A percentile compares a stretch with the other conserved stretches of the same genome.
These are phyloP conservation scores for Colletotrichum higginsianum DNA, from an alignment of 2,329 filamentous ascomycete species.

Conservation along the genomic window DNA sequence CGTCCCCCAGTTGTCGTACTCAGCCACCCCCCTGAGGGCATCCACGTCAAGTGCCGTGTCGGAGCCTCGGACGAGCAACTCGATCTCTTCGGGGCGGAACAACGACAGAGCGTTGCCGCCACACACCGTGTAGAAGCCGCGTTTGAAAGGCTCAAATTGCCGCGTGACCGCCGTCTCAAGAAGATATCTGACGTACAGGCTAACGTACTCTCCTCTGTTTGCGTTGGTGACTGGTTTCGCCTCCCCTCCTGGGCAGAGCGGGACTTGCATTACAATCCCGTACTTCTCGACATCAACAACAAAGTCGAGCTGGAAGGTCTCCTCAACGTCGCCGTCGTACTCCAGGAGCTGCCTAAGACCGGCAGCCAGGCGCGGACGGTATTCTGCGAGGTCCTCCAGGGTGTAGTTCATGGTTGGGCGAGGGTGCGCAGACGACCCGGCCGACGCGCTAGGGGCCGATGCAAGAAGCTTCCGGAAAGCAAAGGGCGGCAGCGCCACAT, in stretches of 20 bases:
- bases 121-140: slow-evolving; percentile 93
- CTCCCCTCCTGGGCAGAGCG: slow-evolving; percentile 82
- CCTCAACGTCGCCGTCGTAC: slow-evolving; percentile 86
- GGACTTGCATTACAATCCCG: slow-evolving; percentile 75
- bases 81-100: slow-evolving; percentile 92
- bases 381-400: slow-evolving; percentile 87
- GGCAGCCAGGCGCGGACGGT: slow-evolving; percentile 80
- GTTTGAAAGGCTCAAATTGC: slow-evolving; percentile 94
- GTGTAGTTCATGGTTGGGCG: slow-evolving; percentile 79
- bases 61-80: slow-evolving; percentile 87
- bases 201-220: slow-evolving; percentile 89
- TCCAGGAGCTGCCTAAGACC: slow-evolving; percentile 84
- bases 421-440: slow-evolving; percentile 69
- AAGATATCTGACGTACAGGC: slow-evolving; percentile 84
- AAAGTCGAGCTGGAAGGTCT: slow-evolving; percentile 87
- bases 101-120: slow-evolving; percentile 89
- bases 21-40: slow-evolving; percentile 81
- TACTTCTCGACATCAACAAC: slow-evolving; percentile 84
- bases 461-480: slow-evolving; percentile 90
- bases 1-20: slow-evolving; percentile 84
- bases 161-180: slow-evolving; percentile 83
- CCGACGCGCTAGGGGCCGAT: slow-evolving; percentile 75
- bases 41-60: slow-evolving; percentile 86
- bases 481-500: slow-evolving; percentile 89
- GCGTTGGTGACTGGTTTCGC: slow-evolving; percentile 83